Evolutionary conservation across 768 basidiomycete genomes (phyloP).

Genomic region (Pluteus cervinus): DNA sequence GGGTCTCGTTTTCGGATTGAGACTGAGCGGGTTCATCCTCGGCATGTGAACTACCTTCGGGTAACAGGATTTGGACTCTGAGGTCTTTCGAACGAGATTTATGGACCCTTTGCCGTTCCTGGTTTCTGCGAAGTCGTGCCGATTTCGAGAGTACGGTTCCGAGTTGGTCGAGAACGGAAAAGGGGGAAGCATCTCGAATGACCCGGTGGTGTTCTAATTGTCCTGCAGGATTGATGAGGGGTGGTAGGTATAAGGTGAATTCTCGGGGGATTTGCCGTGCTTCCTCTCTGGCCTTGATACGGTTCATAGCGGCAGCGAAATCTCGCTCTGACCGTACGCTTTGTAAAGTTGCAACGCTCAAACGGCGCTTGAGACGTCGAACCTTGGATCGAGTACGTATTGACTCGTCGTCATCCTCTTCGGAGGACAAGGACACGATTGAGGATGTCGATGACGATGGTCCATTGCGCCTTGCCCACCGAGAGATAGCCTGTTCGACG

Average conservation of each 20-base stretch:
- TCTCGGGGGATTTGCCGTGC: constrained; percentile 53
- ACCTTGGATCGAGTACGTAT: constrained; percentile 33
- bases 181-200: constrained; percentile 39
- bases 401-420: too few species aligned
- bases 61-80: too few species aligned
- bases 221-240: constrained; percentile 15
- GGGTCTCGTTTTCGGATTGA: too few species aligned
- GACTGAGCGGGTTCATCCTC: too few species aligned
- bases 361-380: constrained; percentile 40
- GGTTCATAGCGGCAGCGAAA: constrained; percentile 51
- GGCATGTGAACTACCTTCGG: too few species aligned
- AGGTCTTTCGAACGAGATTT: constrained; percentile 3
- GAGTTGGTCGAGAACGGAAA: constrained; percentile 42
- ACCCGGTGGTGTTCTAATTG: constrained; percentile 19
- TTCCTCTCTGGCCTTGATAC: constrained; percentile 57
- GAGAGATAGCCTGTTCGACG: constrained; percentile 64
- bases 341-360: constrained; percentile 44
- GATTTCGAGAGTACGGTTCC: constrained; percentile 40
- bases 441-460: constrained; percentile 38
- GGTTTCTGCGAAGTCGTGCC: constrained; percentile 23
- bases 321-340: constrained; percentile 51
- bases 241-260: constrained; percentile 63
- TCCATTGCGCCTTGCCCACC: constrained; percentile 52
- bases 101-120: constrained; percentile 16
- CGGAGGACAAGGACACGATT: constrained; percentile 41